Conservation (phyloP, 441 rosid genomes). For the Monsonia emarginata region DNA sequence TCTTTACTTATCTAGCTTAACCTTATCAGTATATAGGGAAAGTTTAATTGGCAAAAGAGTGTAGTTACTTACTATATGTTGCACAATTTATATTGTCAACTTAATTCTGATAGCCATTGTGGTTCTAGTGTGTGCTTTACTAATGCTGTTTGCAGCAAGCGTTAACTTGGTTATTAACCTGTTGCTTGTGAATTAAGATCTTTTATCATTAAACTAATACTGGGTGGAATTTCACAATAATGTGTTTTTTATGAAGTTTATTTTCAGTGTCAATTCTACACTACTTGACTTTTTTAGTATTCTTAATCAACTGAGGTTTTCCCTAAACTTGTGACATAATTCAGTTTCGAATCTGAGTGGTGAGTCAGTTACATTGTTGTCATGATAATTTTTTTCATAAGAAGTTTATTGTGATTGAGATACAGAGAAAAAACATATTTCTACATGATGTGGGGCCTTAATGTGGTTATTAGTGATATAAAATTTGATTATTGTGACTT, state of each 20-base stretch:
- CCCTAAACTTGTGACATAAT: not conserved
- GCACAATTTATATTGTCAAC: not conserved
- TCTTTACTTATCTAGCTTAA: constrained; percentile 1
- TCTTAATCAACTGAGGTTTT: not conserved
- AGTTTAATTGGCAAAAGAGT: not conserved
- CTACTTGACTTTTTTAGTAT: not conserved
- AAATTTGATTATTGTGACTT: too few species aligned
- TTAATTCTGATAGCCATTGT: not conserved
- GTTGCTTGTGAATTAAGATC: not conserved
- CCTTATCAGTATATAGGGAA: not conserved
- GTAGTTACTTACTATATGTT: not conserved
- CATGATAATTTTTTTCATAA: not conserved
- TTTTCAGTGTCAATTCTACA: not conserved
- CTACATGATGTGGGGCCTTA: not conserved
- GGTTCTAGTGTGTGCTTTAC: not conserved
- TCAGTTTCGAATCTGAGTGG: too few species aligned
- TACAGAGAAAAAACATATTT: not conserved
- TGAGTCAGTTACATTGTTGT: too few species aligned
- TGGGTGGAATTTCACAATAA: not conserved
- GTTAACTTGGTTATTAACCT: not conserved
- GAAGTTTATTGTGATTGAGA: not conserved
- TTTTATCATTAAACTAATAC: not conserved
- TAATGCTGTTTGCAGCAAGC: not conserved
- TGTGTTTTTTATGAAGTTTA: not conserved
- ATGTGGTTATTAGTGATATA: too few species aligned